Evolutionary conservation across 2,329 filamentous ascomycete species (phyloP).

Genomic region (Colletotrichum cordylinicola): DNA sequence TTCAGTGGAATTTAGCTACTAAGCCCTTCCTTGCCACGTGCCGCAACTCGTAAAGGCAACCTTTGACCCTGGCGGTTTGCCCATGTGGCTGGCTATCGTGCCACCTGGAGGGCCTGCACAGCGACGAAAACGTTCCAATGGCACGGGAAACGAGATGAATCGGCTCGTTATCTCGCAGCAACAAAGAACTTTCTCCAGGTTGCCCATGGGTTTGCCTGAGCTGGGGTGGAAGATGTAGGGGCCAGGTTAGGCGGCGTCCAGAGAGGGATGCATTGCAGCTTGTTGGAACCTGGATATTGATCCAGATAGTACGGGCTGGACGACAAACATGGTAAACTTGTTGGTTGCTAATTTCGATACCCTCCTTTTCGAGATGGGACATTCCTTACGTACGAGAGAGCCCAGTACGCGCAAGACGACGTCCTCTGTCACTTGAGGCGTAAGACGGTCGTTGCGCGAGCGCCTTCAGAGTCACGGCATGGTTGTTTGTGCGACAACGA

Average conservation of each 20-base stretch:
- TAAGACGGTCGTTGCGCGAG: neutral
- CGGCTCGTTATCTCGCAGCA: neutral
- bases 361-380: neutral
- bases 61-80: neutral
- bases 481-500: neutral
- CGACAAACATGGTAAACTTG: neutral
- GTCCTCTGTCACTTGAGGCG: too few relatives aligned
- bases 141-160: conserved; percentile 6
- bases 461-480: neutral
- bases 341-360: neutral
- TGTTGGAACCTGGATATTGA: neutral
- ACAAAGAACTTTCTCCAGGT: neutral
- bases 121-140: neutral
- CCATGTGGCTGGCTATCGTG: neutral
- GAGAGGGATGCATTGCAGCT: neutral
- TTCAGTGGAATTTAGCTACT: conserved; percentile 5
- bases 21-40: conserved; percentile 21
- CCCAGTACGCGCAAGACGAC: neutral
- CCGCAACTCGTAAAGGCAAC: neutral
- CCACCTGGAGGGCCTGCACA: neutral
- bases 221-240: neutral
- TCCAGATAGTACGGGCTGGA: neutral
- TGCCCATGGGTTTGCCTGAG: neutral
- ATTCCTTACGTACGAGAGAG: neutral
- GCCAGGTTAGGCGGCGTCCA: neutral